Base-by-base conservation (phyloP, 371 early-diverging fungal genomes). In the Mucor plumbeus region DNA sequence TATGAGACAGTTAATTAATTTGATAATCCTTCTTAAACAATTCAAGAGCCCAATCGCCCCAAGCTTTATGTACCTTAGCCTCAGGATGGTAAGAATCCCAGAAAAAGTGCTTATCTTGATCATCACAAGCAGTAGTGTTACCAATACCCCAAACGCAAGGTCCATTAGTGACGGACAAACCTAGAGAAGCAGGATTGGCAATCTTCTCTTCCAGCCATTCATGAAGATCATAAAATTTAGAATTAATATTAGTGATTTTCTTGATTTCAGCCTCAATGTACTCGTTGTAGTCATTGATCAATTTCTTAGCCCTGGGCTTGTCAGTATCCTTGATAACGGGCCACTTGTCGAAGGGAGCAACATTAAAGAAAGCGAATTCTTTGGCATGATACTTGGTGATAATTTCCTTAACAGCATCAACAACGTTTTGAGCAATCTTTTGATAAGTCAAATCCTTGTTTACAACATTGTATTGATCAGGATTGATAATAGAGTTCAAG, bases 31-130 rank as follows among this genome's bases (percentile, higher is more conserved):
- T n/a, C n/a, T n/a, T n/a, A n/a, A n/a, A n/a, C n/a, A n/a, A n/a
- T 14, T 53, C 14, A 7, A 56, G 33, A 13, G 59, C 59, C 65
- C 65, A 65, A 4, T n/a, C n/a, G 54, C 50, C 38, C 75, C 72
- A 13, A 50, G 72, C 72, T 11, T 59, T 58, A 36, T 75, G 75
- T 1, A 64, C 69, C 47, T 69, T n/a, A n/a, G n/a, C 65, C 8
- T 66, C 61, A 44, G 72, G 69, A 64, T 72, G 75, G n/a, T 69
- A 75, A 4, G 63, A 62, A n/a, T 72, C 69, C 34, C 40, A 75
- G 26, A 63, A 75, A 54, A 75, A 69, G 38, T 72, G 72, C 5
- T 55, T 61, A 0, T 36, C 31, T 11, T 62, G 64, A 10, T 75
- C 75, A 35, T 15, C 11, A 43, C 75, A 75, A 13, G 41, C 61